These are phyloP conservation scores for Phytophthora chlamydospora DNA, from an alignment of 352 stramenopile species.

Conservation along the genomic window DNA sequence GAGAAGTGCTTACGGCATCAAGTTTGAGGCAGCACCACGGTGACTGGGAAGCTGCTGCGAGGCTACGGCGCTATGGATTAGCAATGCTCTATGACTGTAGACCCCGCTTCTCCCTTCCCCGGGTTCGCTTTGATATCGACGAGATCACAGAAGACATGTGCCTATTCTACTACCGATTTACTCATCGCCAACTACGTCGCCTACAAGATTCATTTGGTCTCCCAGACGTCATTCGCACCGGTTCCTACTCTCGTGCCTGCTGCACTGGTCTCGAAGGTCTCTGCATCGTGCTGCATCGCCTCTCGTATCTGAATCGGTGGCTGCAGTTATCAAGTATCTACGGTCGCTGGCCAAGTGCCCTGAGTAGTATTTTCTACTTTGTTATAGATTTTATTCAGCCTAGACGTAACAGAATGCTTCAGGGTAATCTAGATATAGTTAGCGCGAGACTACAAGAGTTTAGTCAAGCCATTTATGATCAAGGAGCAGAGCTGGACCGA, in stretches of 20 bases:
- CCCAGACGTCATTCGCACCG: constrained; percentile 12
- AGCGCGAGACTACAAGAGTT: not conserved
- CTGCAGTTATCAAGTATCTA: constrained; percentile 16
- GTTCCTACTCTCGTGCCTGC: constrained; percentile 1
- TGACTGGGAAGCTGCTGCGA: not conserved
- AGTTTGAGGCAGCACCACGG: not conserved
- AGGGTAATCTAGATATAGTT: constrained; percentile 12
- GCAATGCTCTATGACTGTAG: constrained; percentile 1
- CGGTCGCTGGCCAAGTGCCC: constrained; percentile 6
- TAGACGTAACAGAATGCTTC: not conserved
- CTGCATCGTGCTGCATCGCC: constrained; percentile 6
- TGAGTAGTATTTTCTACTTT: constrained; percentile 16
- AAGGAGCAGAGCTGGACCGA: constrained; percentile 6
- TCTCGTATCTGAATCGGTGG: constrained; percentile 6
- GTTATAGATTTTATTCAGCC: constrained; percentile 4
- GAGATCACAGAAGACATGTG: constrained; percentile 2
- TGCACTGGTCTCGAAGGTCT: constrained; percentile 12
- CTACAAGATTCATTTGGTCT: constrained; percentile 12
- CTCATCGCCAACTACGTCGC: constrained; percentile 5
- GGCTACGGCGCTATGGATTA: constrained; percentile 1
- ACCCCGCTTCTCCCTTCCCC: not conserved
- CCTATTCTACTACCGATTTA: constrained; percentile 13
- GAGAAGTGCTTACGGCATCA: not conserved
- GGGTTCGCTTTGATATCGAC: constrained; percentile 13
- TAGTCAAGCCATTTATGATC: constrained; percentile 9